phyloP scores from a whole-genome alignment of 306 rosid species.

The Datisca glomerata region DNA sequence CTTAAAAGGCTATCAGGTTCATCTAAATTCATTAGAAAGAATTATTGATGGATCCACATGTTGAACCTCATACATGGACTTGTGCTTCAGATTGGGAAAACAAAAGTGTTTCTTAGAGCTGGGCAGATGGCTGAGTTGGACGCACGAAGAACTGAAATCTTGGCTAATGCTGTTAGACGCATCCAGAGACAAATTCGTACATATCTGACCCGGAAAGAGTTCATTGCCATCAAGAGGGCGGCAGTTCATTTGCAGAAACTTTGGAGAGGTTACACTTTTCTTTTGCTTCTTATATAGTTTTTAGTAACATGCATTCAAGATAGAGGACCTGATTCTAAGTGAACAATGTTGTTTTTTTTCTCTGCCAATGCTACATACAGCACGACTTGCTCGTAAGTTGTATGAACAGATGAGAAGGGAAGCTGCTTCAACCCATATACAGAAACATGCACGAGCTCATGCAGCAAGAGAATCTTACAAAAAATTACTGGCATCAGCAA shows the following conservation, averaged over 20 bases:
- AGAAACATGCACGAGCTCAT: slow-evolving; percentile 55
- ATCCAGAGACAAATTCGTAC: slow-evolving; percentile 80
- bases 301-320: too few species aligned
- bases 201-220: slow-evolving; percentile 58
- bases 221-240: slow-evolving; percentile 42
- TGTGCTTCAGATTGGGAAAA: slow-evolving; percentile 57
- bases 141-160: slow-evolving; percentile 69
- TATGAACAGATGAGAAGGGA: slow-evolving; percentile 59
- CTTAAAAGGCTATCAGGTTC: slow-evolving; percentile 79
- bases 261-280: slow-evolving; percentile 55
- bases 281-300: too few species aligned
- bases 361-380: slow-evolving; percentile 21
- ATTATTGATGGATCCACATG: too few species aligned
- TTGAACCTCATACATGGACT: too few species aligned
- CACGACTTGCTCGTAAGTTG: slow-evolving; percentile 50
- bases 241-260: slow-evolving; percentile 49
- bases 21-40: too few species aligned
- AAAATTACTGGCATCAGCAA: slow-evolving; percentile 43
- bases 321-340: too few species aligned
- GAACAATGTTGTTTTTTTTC: slow-evolving; percentile 2
- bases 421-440: slow-evolving; percentile 70
- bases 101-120: slow-evolving; percentile 84
- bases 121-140: slow-evolving; percentile 95
- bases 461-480: slow-evolving; percentile 39
- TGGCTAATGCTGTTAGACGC: slow-evolving; percentile 59